Percentiles rank a stretch among this genome's conserved stretches.
Conservation (phyloP, 495 filamentous ascomycete species). For the Penicillium lagena region DNA sequence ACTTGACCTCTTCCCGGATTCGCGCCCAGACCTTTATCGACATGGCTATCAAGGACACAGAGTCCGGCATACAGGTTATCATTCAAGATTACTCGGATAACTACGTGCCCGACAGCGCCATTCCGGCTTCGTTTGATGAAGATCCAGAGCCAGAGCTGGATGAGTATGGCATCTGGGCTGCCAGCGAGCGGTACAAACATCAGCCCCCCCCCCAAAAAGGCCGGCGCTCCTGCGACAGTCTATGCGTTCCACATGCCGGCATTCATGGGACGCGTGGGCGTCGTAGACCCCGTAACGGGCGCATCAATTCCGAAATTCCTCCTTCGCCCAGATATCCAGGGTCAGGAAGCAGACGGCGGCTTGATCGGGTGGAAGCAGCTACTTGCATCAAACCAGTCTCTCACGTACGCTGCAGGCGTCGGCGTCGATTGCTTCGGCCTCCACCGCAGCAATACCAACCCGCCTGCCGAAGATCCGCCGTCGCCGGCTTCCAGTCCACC, state of each 20-base stretch:
- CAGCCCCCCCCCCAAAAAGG: slow-evolving; percentile 9
- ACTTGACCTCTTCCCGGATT: slow-evolving; percentile 40
- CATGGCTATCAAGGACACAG: slow-evolving; percentile 39
- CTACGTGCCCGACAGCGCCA: slow-evolving; percentile 32
- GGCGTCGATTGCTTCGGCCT: slow-evolving; percentile 32
- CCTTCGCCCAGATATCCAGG: slow-evolving; percentile 37
- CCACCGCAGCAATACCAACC: slow-evolving; percentile 14
- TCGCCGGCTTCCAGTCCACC: slow-evolving; percentile 29
- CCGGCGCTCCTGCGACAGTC: slow-evolving; percentile 33
- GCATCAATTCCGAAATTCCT: slow-evolving; percentile 36
- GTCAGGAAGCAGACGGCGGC: slow-evolving; percentile 39
- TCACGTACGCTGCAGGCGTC: slow-evolving; percentile 33
- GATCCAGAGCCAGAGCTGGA: slow-evolving; percentile 32
- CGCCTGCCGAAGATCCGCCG: slow-evolving; percentile 23
- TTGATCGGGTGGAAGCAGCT: slow-evolving; percentile 42
- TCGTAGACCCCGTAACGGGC: slow-evolving; percentile 18
- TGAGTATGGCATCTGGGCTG: slow-evolving; percentile 29
- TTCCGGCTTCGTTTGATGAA: slow-evolving; percentile 25
- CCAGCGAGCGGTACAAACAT: slow-evolving; percentile 19
- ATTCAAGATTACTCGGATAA: slow-evolving; percentile 40
- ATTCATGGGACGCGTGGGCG: slow-evolving; percentile 37
- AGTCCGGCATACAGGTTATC: slow-evolving; percentile 33
- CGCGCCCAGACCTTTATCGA: slow-evolving; percentile 45
- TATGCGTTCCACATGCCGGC: slow-evolving; percentile 40
- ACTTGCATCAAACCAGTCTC: slow-evolving; percentile 35